Base-by-base conservation (phyloP, 1,139 yeast genomes). In the Arxiozyma slooffiae region DNA sequence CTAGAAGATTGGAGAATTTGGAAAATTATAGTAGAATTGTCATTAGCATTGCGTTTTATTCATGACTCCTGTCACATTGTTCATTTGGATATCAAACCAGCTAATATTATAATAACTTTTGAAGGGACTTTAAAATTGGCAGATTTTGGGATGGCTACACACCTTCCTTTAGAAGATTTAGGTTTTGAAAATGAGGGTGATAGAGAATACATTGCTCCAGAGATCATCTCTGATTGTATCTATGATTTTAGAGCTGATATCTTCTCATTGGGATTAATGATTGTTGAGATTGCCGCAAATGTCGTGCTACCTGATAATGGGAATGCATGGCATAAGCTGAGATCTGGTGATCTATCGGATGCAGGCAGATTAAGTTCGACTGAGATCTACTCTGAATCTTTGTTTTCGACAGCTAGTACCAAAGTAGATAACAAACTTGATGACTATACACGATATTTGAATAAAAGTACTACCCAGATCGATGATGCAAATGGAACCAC, bases 191-290 rank as follows among this genome's bases (percentile, higher is more conserved):
- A 96, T 57, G 98, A 94, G 69, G 98, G 98, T 37, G 98, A 94
- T 66, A 76, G 98, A 47, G 96, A 92, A 67, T 92, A 92, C 68
- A 92, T 92, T 69, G 98, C 99, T 0, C 98, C 98, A 1, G 99
- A 92, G 67, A 82, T 92, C 39, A 81, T 92, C 52, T 81, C 90
- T 42, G 81, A 79, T 51, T 89, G 88, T 62, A 76, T 79, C 50
- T 92, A 92, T 63, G 90, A 89, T 48, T 89, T 86, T 58, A 90
- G 92, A 53, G 97, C 98, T 0, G 99, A 92, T 67, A 82, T 92
- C 14, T 92, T 92, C 68, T 86, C 96, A 36, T 77, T 90, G 46
- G 99, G 98, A 0, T 73, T 94, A 53, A 86, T 92, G 58, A 83
- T 92, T 72, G 82, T 92, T 48, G 99, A 92, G 67, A 85, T 89